Evolutionary conservation across 2,329 filamentous ascomycete genomes (phyloP), one percentile per base, ranked within the genome.

Genomic region (Arthroderma sp.): DNA sequence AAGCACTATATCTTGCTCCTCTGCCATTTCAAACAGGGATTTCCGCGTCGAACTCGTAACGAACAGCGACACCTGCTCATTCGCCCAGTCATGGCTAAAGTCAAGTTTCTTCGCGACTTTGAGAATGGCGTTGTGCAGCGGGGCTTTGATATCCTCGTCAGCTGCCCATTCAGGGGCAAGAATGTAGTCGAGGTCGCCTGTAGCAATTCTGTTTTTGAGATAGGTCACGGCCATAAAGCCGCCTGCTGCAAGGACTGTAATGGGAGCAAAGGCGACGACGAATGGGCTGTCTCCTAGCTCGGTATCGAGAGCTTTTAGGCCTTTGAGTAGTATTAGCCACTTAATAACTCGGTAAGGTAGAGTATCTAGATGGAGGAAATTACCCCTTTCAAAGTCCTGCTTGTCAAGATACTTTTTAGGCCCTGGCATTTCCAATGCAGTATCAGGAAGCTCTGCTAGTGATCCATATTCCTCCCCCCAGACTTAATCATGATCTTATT

Each of bases 21-120:
- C 52, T 5, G 59, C 59, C 44, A 53, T 47, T 38, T 55, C 41
- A 40, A 61, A 61, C 5, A 62, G 40, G 7, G 27, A 28, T 4
- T 43, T 27, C 15, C 41, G 36, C 5, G 32, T 28, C 9, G 6
- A 6, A 7, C n/a, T 29, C 9, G 57, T 48, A 4, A 61, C 58
- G 33, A 59, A 61, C 11, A 59, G 50, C 8, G 56, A 52, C 51
- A 61, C 55, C n/a, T 56, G 55, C 30, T 61, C 56, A 36, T 60
- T 61, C 10, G 55, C 50, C 59, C 59, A 62, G 15, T 57, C 49
- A 5, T 52, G 47, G 46, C 45, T 50, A 38, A 52, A 57, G 4
- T 49, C 46, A 3, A 59, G 54, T 6, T 44, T 38, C 7, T 48
- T 41, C 27, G 55, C 55, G n/a, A 53, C 55, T 6, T 48, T 47